A percentile compares a stretch with the other conserved stretches of the same genome.
phyloP scores from a whole-genome alignment of 2,329 filamentous ascomycete genomes.

The Sporothrix curviconia region DNA sequence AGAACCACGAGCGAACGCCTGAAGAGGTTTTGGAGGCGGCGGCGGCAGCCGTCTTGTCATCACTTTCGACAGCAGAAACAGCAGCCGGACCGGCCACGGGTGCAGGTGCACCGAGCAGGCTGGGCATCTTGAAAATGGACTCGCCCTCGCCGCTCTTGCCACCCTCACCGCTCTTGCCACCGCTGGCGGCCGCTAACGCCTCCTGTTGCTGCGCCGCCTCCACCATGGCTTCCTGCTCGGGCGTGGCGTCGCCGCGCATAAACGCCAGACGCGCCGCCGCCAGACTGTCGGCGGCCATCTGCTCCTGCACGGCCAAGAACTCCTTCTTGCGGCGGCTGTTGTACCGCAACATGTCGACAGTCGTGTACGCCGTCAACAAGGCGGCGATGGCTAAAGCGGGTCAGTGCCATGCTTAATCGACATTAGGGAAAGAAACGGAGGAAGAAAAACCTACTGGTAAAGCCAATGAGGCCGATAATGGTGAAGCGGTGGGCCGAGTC shows the following conservation, averaged over 20 bases:
- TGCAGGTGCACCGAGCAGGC: conserved; percentile 41
- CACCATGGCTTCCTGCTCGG: conserved; percentile 50
- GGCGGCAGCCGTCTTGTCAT: too few relatives aligned
- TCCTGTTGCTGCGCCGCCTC: conserved; percentile 51
- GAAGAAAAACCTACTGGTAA: conserved; percentile 42
- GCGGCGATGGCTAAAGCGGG: conserved; percentile 41
- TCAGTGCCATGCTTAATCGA: background rate
- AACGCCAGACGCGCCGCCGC: conserved; percentile 53
- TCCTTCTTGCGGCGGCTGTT: conserved; percentile 55
- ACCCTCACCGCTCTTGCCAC: conserved; percentile 18
- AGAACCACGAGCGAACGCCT: conserved; percentile 31
- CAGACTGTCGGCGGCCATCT: conserved; percentile 48
- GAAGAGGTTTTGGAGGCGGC: too few relatives aligned
- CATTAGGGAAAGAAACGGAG: background rate
- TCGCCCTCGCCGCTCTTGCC: background rate
- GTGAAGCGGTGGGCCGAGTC: conserved; percentile 52
- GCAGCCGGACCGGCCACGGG: conserved; percentile 20
- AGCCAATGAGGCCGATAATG: conserved; percentile 47
- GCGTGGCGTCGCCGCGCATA: conserved; percentile 50
- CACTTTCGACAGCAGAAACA: conserved; percentile 15
- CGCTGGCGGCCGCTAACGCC: conserved; percentile 20
- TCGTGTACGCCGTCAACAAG: conserved; percentile 52
- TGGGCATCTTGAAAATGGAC: conserved; percentile 38
- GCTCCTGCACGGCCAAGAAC: conserved; percentile 50
- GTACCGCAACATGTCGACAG: conserved; percentile 55